Conservation (phyloP, 1,284 basidiomycete genomes). For the Heliocybe sulcata region DNA sequence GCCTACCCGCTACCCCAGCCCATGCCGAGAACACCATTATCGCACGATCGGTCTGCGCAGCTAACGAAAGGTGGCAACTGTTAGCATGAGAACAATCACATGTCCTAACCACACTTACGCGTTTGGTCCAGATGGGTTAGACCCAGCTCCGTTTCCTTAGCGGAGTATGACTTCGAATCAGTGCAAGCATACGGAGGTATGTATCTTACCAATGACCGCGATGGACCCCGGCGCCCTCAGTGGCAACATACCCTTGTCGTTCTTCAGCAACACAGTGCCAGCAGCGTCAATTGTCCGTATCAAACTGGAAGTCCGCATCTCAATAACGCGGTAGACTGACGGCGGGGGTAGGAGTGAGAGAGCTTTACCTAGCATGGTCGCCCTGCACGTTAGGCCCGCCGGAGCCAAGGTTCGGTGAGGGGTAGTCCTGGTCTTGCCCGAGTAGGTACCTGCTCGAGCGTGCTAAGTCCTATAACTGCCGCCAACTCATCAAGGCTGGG, state of each 20-base stretch:
- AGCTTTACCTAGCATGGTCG: slow-evolving; percentile 48
- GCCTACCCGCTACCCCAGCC: slow-evolving; percentile 47
- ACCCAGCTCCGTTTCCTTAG: slow-evolving; percentile 52
- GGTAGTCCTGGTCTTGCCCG: slow-evolving; percentile 54
- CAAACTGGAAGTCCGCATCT: slow-evolving; percentile 26
- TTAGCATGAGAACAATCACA: slow-evolving; percentile 12
- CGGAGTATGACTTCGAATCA: neutral
- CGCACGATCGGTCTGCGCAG: slow-evolving; percentile 35
- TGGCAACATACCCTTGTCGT: slow-evolving; percentile 48
- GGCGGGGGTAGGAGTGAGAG: slow-evolving; percentile 5
- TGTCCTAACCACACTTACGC: slow-evolving; percentile 28
- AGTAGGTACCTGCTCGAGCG: slow-evolving; percentile 38
- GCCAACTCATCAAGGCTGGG: neutral
- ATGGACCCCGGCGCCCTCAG: slow-evolving; percentile 45
- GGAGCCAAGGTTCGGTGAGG: slow-evolving; percentile 31
- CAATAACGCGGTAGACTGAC: neutral
- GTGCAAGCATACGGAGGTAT: slow-evolving; percentile 6
- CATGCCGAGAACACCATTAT: slow-evolving; percentile 57
- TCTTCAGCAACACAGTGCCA: slow-evolving; percentile 72
- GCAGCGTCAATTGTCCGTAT: slow-evolving; percentile 65
- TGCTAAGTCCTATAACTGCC: neutral
- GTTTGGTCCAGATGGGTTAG: slow-evolving; percentile 52
- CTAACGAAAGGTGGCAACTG: slow-evolving; percentile 20
- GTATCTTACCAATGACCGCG: slow-evolving; percentile 40
- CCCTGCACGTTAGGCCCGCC: slow-evolving; percentile 58